Conservation (phyloP, 805 yeast species). For the Blastobotrys chiropterorum region DNA sequence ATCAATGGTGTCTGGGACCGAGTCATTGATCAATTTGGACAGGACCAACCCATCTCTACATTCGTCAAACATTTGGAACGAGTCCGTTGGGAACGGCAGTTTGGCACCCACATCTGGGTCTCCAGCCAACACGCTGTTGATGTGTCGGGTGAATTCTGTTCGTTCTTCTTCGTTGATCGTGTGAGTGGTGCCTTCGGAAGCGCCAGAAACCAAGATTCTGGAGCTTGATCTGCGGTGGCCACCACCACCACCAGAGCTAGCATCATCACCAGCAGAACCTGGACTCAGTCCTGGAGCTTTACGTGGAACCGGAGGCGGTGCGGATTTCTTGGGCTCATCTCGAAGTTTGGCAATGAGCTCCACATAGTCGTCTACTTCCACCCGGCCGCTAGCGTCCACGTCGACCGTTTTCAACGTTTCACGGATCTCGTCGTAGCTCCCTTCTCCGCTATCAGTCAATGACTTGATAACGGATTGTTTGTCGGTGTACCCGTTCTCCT, state of each 20-base stretch:
- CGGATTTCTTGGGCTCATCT: constrained; percentile 31
- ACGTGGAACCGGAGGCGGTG: constrained; percentile 7
- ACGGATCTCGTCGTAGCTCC: constrained; percentile 86
- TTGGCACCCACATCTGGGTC: constrained; percentile 79
- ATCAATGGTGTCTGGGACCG: constrained; percentile 97
- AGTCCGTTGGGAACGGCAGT: constrained; percentile 87
- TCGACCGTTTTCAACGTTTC: constrained; percentile 85
- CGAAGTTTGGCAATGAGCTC: constrained; percentile 74
- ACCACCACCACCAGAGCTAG: constrained; percentile 3
- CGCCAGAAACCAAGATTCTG: constrained; percentile 76
- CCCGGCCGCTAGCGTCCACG: constrained; percentile 95
- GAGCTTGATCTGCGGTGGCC: constrained; percentile 20
- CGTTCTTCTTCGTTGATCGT: constrained; percentile 97
- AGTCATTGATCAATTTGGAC: constrained; percentile 90
- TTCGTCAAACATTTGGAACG: constrained; percentile 94
- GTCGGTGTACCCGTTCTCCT: constrained; percentile 92
- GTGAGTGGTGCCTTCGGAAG: constrained; percentile 88
- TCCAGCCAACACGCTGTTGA: constrained; percentile 84
- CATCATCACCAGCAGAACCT: constrained; percentile 1
- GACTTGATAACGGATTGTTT: constrained; percentile 85
- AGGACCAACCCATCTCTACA: constrained; percentile 91
- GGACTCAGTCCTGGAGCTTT: constrained; percentile 4
- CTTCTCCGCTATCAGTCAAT: constrained; percentile 70
- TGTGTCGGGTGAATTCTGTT: constrained; percentile 91
- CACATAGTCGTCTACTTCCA: constrained; percentile 92